Percentiles rank a stretch among this genome's conserved stretches.
phyloP scores from a whole-genome alignment of 1,284 basidiomycete species.

The Heterobasidion occidentale region DNA sequence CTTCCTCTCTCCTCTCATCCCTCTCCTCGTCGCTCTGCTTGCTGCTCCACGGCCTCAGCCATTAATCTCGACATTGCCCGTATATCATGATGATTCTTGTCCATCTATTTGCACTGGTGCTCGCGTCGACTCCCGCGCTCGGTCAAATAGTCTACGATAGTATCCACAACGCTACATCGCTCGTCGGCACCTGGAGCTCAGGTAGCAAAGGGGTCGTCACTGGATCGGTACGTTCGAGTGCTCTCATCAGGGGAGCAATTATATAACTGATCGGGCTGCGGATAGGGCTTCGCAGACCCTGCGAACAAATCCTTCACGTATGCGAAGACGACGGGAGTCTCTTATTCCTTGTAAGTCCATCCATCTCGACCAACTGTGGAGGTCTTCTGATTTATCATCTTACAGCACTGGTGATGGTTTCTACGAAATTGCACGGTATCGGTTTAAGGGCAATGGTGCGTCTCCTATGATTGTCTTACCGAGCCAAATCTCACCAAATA shows the following conservation, averaged over 20 bases:
- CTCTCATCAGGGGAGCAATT: neutral
- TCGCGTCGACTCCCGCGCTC: slow-evolving; percentile 26
- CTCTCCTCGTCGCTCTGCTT: neutral
- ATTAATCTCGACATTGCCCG: neutral
- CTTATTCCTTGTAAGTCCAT: slow-evolving; percentile 76
- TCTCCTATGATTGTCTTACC: neutral
- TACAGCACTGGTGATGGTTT: slow-evolving; percentile 57
- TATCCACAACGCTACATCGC: slow-evolving; percentile 52
- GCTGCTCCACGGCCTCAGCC: neutral
- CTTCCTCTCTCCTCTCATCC: slow-evolving; percentile 6
- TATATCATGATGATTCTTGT: slow-evolving; percentile 15
- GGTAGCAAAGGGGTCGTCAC: slow-evolving; percentile 72
- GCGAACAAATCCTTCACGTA: slow-evolving; percentile 74
- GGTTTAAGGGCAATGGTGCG: slow-evolving; percentile 76
- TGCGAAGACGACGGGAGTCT: slow-evolving; percentile 76
- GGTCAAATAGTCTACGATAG: slow-evolving; percentile 27
- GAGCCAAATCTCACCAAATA: no score
- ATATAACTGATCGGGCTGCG: neutral
- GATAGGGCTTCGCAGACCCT: slow-evolving; percentile 78
- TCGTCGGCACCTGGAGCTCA: slow-evolving; percentile 82
- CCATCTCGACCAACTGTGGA: neutral
- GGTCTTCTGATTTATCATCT: neutral
- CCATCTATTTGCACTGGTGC: slow-evolving; percentile 28
- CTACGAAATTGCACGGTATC: slow-evolving; percentile 85
- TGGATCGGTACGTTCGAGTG: slow-evolving; percentile 60